A percentile compares a stretch with the other conserved stretches of the same genome.
These are phyloP conservation scores for Orbilia quercus DNA, from an alignment of 2,329 filamentous ascomycete species.

Conservation along the genomic window DNA sequence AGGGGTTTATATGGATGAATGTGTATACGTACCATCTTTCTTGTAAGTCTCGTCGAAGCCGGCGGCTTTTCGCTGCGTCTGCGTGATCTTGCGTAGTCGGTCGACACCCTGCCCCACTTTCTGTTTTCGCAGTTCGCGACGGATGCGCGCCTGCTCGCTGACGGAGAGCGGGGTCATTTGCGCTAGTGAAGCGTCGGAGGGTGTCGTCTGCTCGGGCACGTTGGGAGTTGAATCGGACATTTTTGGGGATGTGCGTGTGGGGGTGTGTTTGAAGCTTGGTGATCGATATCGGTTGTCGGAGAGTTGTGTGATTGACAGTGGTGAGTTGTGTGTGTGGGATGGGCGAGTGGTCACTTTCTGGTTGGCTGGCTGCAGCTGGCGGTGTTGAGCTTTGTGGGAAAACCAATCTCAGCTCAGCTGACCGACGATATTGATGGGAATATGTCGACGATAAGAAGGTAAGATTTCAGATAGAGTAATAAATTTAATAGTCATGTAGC, in stretches of 20 bases:
- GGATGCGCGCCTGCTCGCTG: conserved; percentile 75
- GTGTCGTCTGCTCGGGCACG: conserved; percentile 43
- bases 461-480: no score
- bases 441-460: no score
- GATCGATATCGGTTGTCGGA: not conserved
- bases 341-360: conserved; percentile 2
- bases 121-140: conserved; percentile 81
- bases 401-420: conserved; percentile 7
- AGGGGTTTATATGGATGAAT: no score
- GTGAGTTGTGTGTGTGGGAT: not conserved
- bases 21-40: conserved; percentile 56
- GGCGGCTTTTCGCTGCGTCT: conserved; percentile 58
- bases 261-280: conserved; percentile 6
- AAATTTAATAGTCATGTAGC: no score
- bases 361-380: conserved; percentile 14
- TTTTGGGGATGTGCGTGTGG: conserved; percentile 4
- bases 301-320: conserved; percentile 10
- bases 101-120: conserved; percentile 80
- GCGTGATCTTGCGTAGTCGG: conserved; percentile 78
- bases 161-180: conserved; percentile 61
- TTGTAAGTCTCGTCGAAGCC: conserved; percentile 48
- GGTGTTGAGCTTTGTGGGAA: conserved; percentile 11
- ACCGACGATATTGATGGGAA: not conserved
- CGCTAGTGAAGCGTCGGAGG: conserved; percentile 51
- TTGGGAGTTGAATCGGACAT: conserved; percentile 51